These are phyloP conservation scores for Saccharomycopsis hybrid DNA, from an alignment of 1,139 yeast species.

Conservation along the genomic window DNA sequence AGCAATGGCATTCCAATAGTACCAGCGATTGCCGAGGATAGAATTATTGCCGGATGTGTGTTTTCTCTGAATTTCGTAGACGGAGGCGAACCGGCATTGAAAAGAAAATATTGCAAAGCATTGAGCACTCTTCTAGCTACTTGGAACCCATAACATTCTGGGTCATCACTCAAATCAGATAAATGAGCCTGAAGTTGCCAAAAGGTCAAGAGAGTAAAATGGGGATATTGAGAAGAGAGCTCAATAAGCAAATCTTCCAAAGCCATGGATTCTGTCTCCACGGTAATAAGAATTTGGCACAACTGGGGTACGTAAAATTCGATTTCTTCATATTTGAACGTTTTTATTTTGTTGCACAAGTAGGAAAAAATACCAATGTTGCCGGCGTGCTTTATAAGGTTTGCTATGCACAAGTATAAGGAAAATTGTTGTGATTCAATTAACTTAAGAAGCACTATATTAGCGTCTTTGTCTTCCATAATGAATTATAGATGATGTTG, in stretches of 20 bases:
- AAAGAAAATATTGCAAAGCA: conserved; percentile 70
- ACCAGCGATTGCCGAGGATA: conserved; percentile 61
- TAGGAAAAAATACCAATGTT: conserved; percentile 77
- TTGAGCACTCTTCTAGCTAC: conserved; percentile 75
- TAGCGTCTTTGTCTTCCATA: too few relatives aligned
- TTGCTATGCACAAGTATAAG: conserved; percentile 60
- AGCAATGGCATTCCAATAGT: conserved; percentile 58
- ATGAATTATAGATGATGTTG: too few relatives aligned
- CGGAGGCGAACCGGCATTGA: conserved; percentile 44
- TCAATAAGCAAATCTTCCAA: conserved; percentile 71
- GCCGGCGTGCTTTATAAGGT: conserved; percentile 51
- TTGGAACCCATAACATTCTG: conserved; percentile 76
- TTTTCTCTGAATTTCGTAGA: conserved; percentile 66
- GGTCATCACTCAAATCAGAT: conserved; percentile 53
- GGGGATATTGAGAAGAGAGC: conserved; percentile 69
- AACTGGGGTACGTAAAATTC: conserved; percentile 91
- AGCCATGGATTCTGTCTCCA: conserved; percentile 90
- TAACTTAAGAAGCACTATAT: conserved; percentile 4
- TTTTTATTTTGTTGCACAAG: conserved; percentile 56
- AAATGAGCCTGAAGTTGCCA: conserved; percentile 89
- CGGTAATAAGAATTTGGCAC: conserved; percentile 72
- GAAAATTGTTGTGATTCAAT: conserved; percentile 33
- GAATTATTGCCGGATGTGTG: conserved; percentile 64
- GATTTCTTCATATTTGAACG: conserved; percentile 60
- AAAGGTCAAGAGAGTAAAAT: conserved; percentile 74